Conservation (phyloP, 352 stramenopile species). For the Phytopythium montanum region DNA sequence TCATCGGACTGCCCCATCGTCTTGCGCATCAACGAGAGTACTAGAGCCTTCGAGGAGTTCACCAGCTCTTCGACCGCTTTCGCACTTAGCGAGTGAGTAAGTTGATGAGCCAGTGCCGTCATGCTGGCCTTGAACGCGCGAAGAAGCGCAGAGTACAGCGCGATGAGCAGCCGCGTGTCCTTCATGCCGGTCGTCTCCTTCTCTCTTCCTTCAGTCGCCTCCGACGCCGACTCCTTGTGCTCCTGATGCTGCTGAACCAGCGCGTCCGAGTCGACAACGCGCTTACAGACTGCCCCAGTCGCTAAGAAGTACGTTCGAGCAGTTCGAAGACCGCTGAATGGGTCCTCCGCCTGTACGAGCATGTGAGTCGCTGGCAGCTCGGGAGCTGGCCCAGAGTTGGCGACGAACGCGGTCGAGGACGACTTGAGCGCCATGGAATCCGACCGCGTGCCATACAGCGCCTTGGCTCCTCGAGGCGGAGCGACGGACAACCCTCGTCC, state of each 20-base stretch:
- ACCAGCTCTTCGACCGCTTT: not conserved
- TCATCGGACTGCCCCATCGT: not conserved
- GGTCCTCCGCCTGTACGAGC: conserved; percentile 64
- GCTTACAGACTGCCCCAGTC: conserved; percentile 42
- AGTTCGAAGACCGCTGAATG: conserved; percentile 62
- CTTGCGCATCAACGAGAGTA: not conserved
- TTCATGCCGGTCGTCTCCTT: conserved; percentile 9
- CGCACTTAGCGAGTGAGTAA: not conserved
- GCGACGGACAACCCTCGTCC: conserved; percentile 26
- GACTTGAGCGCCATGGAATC: conserved; percentile 20
- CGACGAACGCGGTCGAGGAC: conserved; percentile 30
- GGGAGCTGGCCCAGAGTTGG: conserved; percentile 20
- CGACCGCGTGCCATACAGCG: conserved; percentile 63
- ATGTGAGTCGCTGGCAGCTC: conserved; percentile 51
- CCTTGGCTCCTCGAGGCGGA: conserved; percentile 37
- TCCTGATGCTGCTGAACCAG: conserved; percentile 26
- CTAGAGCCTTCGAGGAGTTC: not conserved
- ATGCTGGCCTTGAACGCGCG: conserved; percentile 29
- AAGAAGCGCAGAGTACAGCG: conserved; percentile 30
- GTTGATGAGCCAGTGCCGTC: conserved; percentile 12
- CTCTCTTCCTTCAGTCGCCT: conserved; percentile 1
- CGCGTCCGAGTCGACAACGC: conserved; percentile 60
- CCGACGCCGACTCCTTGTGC: not conserved
- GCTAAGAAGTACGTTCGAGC: conserved; percentile 67
- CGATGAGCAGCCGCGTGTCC: conserved; percentile 26